Evolutionary conservation across 2,329 filamentous ascomycete species (phyloP).

Genomic region (Penicillium sp.): DNA sequence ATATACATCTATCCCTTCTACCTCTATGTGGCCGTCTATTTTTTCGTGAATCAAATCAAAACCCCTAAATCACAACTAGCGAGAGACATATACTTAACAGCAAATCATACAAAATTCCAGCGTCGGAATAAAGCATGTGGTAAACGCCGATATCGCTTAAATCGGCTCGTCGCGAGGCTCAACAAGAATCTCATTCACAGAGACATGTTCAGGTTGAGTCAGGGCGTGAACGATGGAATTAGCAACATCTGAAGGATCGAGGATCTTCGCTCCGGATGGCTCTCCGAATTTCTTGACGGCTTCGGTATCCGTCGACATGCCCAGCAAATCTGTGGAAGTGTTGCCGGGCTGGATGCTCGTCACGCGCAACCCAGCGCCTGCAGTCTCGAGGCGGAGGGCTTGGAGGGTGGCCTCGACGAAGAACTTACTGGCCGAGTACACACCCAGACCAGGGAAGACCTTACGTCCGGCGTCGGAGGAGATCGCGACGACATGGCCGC

Average conservation of each 20-base stretch:
- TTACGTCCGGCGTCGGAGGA: slow-evolving; percentile 80
- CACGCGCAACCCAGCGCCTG: slow-evolving; percentile 68
- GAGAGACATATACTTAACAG: not conserved
- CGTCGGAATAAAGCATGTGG: not conserved
- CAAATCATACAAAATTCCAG: not conserved
- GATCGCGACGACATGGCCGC: slow-evolving; percentile 74
- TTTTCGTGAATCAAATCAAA: slow-evolving; percentile 1
- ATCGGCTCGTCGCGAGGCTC: slow-evolving; percentile 75
- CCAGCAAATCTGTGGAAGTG: slow-evolving; percentile 67
- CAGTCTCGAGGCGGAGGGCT: slow-evolving; percentile 70
- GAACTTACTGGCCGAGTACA: slow-evolving; percentile 81
- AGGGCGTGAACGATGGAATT: slow-evolving; percentile 71
- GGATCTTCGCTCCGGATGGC: slow-evolving; percentile 69
- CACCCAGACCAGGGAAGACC: slow-evolving; percentile 75
- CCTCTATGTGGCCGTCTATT: slow-evolving; percentile 4
- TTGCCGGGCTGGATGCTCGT: slow-evolving; percentile 77
- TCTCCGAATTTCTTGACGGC: slow-evolving; percentile 76
- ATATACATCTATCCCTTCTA: slow-evolving; percentile 1
- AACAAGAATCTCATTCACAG: slow-evolving; percentile 77
- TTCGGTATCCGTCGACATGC: slow-evolving; percentile 72
- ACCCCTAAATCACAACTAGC: slow-evolving; percentile 1
- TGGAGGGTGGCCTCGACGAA: slow-evolving; percentile 83
- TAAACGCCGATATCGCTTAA: slow-evolving; percentile 30
- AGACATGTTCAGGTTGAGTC: slow-evolving; percentile 69
- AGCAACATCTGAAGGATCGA: slow-evolving; percentile 72